Evolutionary conservation across 2,329 filamentous ascomycete species (phyloP).

Genomic region (Alternaria angustiovoidea): DNA sequence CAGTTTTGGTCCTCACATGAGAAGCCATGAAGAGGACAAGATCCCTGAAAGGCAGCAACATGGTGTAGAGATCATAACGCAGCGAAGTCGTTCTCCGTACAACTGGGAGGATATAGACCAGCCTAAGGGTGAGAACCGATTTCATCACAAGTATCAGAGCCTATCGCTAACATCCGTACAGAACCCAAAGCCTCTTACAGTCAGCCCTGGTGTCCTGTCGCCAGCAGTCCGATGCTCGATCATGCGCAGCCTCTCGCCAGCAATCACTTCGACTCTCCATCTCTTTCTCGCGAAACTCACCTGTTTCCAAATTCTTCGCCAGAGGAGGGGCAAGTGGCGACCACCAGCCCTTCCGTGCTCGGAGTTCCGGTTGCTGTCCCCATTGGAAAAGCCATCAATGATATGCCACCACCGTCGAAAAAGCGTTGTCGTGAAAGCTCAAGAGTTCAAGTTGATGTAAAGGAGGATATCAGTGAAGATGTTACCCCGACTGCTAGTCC

Average conservation of each 20-base stretch:
- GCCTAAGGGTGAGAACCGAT: background rate
- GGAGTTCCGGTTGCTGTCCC: slow-evolving; percentile 14
- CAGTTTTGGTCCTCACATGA: background rate
- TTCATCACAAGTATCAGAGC: background rate
- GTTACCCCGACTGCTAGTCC: background rate
- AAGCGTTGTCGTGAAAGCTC: slow-evolving; percentile 5
- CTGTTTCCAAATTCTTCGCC: slow-evolving; percentile 2
- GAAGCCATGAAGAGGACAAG: background rate
- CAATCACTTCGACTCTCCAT: background rate
- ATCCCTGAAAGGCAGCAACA: background rate
- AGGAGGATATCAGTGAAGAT: background rate
- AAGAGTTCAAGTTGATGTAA: background rate
- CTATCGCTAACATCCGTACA: background rate
- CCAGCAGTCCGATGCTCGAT: background rate
- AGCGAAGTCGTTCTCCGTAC: background rate
- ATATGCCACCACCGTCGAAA: slow-evolving; percentile 19
- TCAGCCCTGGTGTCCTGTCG: background rate
- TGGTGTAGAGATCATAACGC: background rate
- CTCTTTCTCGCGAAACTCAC: background rate
- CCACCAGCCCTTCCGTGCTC: slow-evolving; percentile 10
- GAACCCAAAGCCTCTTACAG: background rate
- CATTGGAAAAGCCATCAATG: slow-evolving; percentile 13
- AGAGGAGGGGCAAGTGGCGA: background rate
- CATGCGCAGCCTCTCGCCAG: background rate
- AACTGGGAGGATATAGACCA: background rate